Evolutionary conservation across 192 early-diverging fungal species (phyloP).

Genomic region (Mortierella hygrophila): DNA sequence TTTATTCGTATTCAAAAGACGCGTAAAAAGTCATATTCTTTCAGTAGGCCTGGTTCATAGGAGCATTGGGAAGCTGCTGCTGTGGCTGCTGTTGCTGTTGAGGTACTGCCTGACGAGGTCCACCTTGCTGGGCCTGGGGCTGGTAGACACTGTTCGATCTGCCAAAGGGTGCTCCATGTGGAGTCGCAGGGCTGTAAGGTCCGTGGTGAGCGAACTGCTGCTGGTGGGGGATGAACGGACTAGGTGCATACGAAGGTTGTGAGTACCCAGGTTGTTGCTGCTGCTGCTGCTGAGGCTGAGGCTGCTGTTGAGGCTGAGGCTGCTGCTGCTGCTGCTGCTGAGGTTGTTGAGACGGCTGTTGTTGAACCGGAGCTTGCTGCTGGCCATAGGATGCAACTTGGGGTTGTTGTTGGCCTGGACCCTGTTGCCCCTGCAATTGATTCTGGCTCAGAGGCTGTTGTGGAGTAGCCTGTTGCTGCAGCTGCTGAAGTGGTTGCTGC

Average conservation of each 20-base stretch:
- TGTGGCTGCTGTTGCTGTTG: slow-evolving; percentile 14
- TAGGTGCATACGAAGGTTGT: slow-evolving; percentile 20
- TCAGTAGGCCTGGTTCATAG: slow-evolving; percentile 9
- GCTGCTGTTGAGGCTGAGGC: background rate
- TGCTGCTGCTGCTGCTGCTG: background rate
- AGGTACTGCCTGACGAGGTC: slow-evolving; percentile 1
- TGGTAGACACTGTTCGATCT: slow-evolving; percentile 20
- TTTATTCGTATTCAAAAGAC: background rate
- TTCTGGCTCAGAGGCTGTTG: background rate
- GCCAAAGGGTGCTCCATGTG: slow-evolving; percentile 16
- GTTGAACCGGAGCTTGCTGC: background rate
- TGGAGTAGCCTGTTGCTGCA: slow-evolving; percentile 5
- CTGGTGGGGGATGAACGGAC: slow-evolving; percentile 13
- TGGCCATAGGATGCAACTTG: slow-evolving; percentile 3
- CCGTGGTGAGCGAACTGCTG: slow-evolving; percentile 14
- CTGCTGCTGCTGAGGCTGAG: slow-evolving; percentile 12
- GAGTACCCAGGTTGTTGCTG: slow-evolving; percentile 23
- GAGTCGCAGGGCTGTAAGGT: background rate
- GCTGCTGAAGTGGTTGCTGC: slow-evolving; percentile 12
- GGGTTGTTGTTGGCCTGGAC: background rate
- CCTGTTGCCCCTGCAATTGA: slow-evolving; percentile 8
- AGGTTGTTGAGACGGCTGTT: background rate
- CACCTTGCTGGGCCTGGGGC: slow-evolving; percentile 9
- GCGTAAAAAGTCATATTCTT: background rate
- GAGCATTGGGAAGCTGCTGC: background rate